phyloP scores from a whole-genome alignment of 2,329 filamentous ascomycete genomes.

The Graphiopsis chlorocephala region DNA sequence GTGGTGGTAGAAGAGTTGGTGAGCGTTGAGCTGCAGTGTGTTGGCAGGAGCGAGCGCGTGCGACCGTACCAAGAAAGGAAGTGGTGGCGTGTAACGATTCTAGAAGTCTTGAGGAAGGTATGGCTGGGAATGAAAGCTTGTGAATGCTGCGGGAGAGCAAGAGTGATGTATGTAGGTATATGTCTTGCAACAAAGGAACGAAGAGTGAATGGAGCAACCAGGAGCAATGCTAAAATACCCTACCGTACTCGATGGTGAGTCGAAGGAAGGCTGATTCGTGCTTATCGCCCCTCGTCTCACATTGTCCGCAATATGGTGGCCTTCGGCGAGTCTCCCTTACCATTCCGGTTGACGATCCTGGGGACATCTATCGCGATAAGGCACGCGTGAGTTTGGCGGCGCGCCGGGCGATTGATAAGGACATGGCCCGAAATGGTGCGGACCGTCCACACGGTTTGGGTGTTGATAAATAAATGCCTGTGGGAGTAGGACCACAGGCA shows the following conservation, averaged over 20 bases:
- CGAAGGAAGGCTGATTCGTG: background rate
- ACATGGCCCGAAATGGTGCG: background rate
- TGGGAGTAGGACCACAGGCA: background rate
- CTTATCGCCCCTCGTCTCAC: background rate
- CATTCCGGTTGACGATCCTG: conserved; percentile 9
- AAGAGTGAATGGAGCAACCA: background rate
- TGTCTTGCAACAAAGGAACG: background rate
- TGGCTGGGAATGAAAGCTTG: background rate
- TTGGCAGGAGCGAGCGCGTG: background rate
- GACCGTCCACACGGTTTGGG: background rate
- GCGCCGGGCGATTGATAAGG: conserved; percentile 2
- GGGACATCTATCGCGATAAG: background rate
- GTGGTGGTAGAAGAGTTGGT: background rate
- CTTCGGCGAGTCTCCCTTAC: background rate
- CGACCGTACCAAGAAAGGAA: background rate
- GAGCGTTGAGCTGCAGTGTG: background rate
- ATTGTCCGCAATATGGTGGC: background rate
- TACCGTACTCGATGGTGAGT: background rate
- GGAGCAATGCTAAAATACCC: background rate
- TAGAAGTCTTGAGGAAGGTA: background rate
- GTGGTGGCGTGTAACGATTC: background rate
- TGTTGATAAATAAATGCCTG: background rate
- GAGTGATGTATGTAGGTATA: background rate
- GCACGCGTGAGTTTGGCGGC: conserved; percentile 5
- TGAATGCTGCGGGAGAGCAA: background rate